These are phyloP conservation scores for Periconia sp. DNA, from an alignment of 2,329 filamentous ascomycete genomes.

Conservation along the genomic window DNA sequence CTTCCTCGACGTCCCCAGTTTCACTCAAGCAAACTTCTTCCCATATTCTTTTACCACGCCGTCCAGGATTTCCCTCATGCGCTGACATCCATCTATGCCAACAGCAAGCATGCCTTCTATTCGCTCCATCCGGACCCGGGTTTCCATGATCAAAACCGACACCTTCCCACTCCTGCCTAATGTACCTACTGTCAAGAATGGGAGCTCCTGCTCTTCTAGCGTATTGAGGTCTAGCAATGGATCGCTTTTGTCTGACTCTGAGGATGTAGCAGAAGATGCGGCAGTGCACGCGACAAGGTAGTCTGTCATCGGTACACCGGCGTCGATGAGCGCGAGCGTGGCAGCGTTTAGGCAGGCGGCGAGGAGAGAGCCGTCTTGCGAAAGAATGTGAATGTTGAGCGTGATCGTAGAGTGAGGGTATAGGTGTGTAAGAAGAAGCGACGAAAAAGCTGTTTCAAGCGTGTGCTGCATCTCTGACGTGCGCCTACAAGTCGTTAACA, in stretches of 20 bases:
- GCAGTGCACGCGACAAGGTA: slow-evolving; percentile 89
- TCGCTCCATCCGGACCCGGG: slow-evolving; percentile 78
- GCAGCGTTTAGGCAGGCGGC: slow-evolving; percentile 90
- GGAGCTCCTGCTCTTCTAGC: slow-evolving; percentile 85
- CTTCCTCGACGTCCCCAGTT: neutral
- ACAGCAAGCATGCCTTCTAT: slow-evolving; percentile 93
- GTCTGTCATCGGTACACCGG: slow-evolving; percentile 92
- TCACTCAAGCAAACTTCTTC: slow-evolving; percentile 35
- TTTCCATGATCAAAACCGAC: slow-evolving; percentile 83
- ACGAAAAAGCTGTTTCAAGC: slow-evolving; percentile 76
- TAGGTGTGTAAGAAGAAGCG: slow-evolving; percentile 81
- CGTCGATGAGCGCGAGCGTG: slow-evolving; percentile 90
- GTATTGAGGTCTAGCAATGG: slow-evolving; percentile 81
- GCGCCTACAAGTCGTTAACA: slow-evolving; percentile 61
- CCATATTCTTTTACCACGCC: slow-evolving; percentile 64
- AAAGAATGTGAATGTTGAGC: slow-evolving; percentile 84
- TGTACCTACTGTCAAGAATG: slow-evolving; percentile 85
- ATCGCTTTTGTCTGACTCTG: slow-evolving; percentile 65
- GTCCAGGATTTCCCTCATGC: slow-evolving; percentile 82
- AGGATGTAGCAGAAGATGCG: slow-evolving; percentile 70
- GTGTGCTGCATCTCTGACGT: slow-evolving; percentile 81
- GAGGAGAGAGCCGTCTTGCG: slow-evolving; percentile 87
- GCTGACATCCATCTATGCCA: slow-evolving; percentile 88
- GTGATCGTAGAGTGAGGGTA: slow-evolving; percentile 88
- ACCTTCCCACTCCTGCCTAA: slow-evolving; percentile 77